A percentile compares a stretch with the other conserved stretches of the same genome.
Conservation (phyloP, 2,329 filamentous ascomycete species). For the Blastomyces parvus region DNA sequence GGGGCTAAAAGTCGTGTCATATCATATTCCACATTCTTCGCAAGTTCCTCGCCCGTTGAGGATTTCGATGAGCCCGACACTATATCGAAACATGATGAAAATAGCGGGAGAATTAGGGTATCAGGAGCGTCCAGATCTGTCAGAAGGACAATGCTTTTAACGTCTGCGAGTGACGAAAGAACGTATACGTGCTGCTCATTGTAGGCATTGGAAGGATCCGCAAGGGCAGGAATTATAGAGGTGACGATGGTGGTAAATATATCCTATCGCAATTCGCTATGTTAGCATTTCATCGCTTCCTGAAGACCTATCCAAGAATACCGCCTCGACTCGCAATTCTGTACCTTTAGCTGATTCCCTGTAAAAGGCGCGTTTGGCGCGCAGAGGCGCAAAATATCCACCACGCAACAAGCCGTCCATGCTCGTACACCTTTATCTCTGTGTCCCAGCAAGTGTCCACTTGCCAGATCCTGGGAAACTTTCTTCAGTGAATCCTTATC, state of each 20-base stretch:
- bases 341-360: constrained; percentile 76
- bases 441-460: constrained; percentile 72
- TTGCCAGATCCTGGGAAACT: constrained; percentile 75
- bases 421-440: constrained; percentile 91
- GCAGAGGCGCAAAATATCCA: constrained; percentile 85
- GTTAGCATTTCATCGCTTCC: constrained; percentile 13
- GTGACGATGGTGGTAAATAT: constrained; percentile 86
- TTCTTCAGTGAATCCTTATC: constrained; percentile 73
- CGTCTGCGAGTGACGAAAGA: constrained; percentile 74
- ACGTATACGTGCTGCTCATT: constrained; percentile 90
- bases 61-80: constrained; percentile 68
- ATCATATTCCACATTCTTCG: constrained; percentile 87
- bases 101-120: constrained; percentile 67
- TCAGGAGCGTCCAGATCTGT: constrained; percentile 79
- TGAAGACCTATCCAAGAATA: neutral
- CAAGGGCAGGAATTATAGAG: constrained; percentile 71
- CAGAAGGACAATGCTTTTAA: constrained; percentile 89
- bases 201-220: constrained; percentile 80
- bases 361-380: constrained; percentile 94
- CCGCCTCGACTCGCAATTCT: constrained; percentile 16
- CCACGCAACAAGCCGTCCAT: constrained; percentile 77
- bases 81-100: constrained; percentile 85
- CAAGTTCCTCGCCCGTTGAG: constrained; percentile 67
- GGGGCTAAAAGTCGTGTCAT: constrained; percentile 78
- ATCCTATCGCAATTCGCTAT: constrained; percentile 48